Evolutionary conservation across 768 basidiomycete genomes (phyloP).

Genomic region (Amanita jacksonii): DNA sequence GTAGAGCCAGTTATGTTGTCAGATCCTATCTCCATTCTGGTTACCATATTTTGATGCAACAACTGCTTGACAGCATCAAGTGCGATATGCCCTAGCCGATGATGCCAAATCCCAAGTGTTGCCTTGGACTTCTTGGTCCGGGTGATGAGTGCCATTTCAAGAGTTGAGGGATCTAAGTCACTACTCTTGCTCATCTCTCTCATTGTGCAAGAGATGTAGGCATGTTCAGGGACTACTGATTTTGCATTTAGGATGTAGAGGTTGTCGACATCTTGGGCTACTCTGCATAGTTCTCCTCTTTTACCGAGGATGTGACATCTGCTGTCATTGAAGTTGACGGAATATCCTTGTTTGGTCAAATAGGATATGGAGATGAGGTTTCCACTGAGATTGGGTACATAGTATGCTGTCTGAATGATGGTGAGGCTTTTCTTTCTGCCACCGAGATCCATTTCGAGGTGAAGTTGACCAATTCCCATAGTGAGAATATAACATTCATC

Average conservation of each 20-base stretch:
- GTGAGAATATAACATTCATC: slow-evolving; percentile 11
- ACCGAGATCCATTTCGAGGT: neutral
- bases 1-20: slow-evolving; percentile 6
- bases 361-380: slow-evolving; percentile 4
- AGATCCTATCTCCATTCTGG: slow-evolving; percentile 14
- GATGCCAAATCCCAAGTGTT: neutral
- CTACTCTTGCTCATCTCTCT: neutral
- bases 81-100: neutral
- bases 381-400: slow-evolving; percentile 4
- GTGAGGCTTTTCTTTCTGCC: slow-evolving; percentile 1
- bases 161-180: neutral
- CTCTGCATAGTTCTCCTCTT: neutral
- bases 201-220: neutral
- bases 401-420: neutral
- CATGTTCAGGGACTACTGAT: neutral
- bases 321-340: slow-evolving; percentile 7
- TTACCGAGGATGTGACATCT: slow-evolving; percentile 6
- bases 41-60: neutral
- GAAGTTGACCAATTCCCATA: neutral
- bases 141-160: neutral
- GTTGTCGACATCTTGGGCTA: neutral
- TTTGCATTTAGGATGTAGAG: neutral
- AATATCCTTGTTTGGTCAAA: slow-evolving; percentile 5
- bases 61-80: neutral
- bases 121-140: neutral